phyloP scores from a whole-genome alignment of 177 flowering plant genomes.

The Tripterygium wilfordii region DNA sequence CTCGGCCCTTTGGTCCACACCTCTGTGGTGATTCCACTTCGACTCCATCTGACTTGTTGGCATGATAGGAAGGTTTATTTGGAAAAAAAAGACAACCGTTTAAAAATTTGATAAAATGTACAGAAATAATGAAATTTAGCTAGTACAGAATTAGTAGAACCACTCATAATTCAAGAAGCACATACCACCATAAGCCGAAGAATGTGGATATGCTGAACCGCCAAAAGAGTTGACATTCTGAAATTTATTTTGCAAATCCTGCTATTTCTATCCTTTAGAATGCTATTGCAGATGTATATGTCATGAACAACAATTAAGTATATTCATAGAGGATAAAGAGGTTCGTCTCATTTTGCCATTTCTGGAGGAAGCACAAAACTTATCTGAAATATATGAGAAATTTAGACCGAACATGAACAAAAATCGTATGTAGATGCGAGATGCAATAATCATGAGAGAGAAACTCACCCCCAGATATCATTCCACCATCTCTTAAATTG shows the following conservation, averaged over 20 bases:
- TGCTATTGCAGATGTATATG: background rate
- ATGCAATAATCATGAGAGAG: no score
- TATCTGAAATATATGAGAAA: constrained; percentile 53
- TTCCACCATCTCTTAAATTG: no score
- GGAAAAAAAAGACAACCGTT: no score
- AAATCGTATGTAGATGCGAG: no score
- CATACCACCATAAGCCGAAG: constrained; percentile 26
- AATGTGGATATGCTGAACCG: constrained; percentile 23
- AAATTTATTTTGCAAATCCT: constrained; percentile 25
- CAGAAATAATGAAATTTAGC: background rate
- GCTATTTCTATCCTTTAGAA: constrained; percentile 13
- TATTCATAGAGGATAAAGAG: constrained; percentile 28
- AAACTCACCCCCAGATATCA: no score
- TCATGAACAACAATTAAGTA: background rate
- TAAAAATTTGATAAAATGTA: no score
- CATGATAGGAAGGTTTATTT: no score
- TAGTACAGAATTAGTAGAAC: no score
- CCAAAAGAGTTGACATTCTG: constrained; percentile 27
- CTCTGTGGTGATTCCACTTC: constrained; percentile 85
- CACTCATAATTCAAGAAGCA: no score
- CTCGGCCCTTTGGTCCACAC: no score
- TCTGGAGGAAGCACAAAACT: constrained; percentile 33
- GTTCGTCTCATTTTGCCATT: constrained; percentile 35
- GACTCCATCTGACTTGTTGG: constrained; percentile 43
- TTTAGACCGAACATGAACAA: no score